Evolutionary conservation across 176 grass and related monocot genomes (phyloP).

Genomic region (Poa pratensis): DNA sequence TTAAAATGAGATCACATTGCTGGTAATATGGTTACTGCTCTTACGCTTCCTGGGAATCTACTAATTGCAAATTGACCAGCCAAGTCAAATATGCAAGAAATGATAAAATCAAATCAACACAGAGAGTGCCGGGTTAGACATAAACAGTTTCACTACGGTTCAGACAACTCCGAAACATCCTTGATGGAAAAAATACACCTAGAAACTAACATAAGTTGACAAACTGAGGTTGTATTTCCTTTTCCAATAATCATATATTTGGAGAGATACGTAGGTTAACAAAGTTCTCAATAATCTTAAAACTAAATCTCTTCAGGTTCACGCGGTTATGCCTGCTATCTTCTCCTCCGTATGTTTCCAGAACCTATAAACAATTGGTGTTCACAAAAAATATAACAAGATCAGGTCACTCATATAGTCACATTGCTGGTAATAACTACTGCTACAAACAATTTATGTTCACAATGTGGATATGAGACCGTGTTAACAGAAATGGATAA

Average conservation of each 20-base stretch:
- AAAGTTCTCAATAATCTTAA: background rate
- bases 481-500: background rate
- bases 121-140: background rate
- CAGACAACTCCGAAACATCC: background rate
- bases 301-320: background rate
- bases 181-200: background rate
- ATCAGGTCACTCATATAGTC: background rate
- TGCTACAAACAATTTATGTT: background rate
- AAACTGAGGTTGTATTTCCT: background rate
- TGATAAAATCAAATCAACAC: background rate
- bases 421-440: background rate
- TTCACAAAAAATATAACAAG: background rate
- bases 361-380: background rate
- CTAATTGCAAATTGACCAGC: background rate
- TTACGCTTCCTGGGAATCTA: background rate
- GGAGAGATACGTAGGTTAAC: background rate
- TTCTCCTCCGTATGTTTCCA: background rate
- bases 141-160: background rate
- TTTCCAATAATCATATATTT: background rate
- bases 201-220: background rate
- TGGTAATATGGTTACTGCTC: background rate
- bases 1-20: background rate
- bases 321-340: background rate
- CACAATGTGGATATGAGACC: background rate
- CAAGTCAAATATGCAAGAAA: conserved; percentile 20